phyloP scores from a whole-genome alignment of 2,329 filamentous ascomycete genomes.

The Verticillium nubilum region DNA sequence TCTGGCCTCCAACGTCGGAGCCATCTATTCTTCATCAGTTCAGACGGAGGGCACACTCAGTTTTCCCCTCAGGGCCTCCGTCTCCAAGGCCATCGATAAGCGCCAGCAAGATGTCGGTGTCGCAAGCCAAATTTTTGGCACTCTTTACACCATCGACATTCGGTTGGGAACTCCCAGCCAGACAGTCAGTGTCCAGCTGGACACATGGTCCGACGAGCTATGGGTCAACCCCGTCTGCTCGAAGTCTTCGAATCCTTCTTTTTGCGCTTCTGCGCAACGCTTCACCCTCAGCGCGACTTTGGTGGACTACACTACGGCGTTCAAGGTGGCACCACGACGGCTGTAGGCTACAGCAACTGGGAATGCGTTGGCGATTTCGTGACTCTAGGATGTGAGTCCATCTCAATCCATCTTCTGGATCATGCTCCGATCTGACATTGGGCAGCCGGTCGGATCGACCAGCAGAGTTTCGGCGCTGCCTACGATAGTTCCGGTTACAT shows the following conservation, averaged over 20 bases:
- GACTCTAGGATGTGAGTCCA: slow-evolving; percentile 24
- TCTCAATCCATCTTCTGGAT: neutral
- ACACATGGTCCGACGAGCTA: slow-evolving; percentile 34
- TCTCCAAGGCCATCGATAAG: slow-evolving; percentile 4
- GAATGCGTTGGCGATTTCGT: slow-evolving; percentile 28
- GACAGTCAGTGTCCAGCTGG: slow-evolving; percentile 30
- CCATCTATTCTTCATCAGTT: neutral
- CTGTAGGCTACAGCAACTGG: slow-evolving; percentile 22
- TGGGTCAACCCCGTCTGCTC: slow-evolving; percentile 36
- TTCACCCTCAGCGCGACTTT: slow-evolving; percentile 24
- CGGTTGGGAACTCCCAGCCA: slow-evolving; percentile 31
- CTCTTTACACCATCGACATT: slow-evolving; percentile 30
- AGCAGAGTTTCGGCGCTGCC: slow-evolving; percentile 28
- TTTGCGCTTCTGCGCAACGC: slow-evolving; percentile 22
- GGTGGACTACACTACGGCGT: slow-evolving; percentile 18
- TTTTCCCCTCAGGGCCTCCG: neutral
- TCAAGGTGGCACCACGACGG: slow-evolving; percentile 22
- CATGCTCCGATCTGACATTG: slow-evolving; percentile 6
- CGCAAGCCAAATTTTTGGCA: slow-evolving; percentile 20
- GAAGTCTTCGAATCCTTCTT: slow-evolving; percentile 19
- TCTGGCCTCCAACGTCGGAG: neutral
- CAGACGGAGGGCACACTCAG: neutral
- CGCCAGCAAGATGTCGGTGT: slow-evolving; percentile 22
- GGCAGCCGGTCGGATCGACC: slow-evolving; percentile 22
- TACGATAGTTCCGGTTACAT: slow-evolving; percentile 20